Percentiles rank a stretch among this genome's conserved stretches.
Conservation (phyloP, 306 rosid genomes). For the Clitoria ternatea region DNA sequence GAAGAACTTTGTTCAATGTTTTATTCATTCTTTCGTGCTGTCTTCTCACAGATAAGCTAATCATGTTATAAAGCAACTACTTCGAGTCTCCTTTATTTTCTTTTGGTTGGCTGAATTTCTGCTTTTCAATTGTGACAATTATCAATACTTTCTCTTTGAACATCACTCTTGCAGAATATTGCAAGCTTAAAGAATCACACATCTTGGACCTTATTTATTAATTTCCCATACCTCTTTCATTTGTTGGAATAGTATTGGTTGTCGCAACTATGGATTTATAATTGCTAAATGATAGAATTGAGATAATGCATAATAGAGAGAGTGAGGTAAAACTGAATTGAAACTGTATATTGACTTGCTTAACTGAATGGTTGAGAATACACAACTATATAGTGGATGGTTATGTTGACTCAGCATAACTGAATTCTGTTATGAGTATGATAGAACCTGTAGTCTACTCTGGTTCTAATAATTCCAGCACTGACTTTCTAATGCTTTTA, state of each 20-base stretch:
- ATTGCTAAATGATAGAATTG: constrained; percentile 17
- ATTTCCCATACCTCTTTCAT: not conserved
- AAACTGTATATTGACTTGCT: too few relatives aligned
- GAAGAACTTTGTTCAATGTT: not conserved
- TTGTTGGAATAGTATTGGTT: not conserved
- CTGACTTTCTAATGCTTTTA: too few relatives aligned
- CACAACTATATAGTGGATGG: too few relatives aligned
- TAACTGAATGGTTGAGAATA: too few relatives aligned
- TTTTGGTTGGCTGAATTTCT: constrained; percentile 6
- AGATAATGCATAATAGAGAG: too few relatives aligned
- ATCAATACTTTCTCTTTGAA: not conserved
- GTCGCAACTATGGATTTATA: not conserved
- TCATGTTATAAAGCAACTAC: constrained; percentile 4
- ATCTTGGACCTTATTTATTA: constrained; percentile 1
- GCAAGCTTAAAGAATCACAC: constrained; percentile 3
- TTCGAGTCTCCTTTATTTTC: constrained; percentile 11
- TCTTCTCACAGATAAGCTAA: constrained; percentile 12
- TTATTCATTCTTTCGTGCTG: not conserved
- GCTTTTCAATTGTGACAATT: constrained; percentile 10
- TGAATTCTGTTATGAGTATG: too few relatives aligned
- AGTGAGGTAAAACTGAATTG: too few relatives aligned
- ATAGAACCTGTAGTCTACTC: too few relatives aligned
- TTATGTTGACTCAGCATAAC: too few relatives aligned
- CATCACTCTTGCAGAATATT: not conserved
- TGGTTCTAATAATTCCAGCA: too few relatives aligned